Percentiles rank a stretch among this genome's conserved stretches.
Evolutionary conservation across 345 rosid species (phyloP).

Genomic region (Boechera retrofracta): DNA sequence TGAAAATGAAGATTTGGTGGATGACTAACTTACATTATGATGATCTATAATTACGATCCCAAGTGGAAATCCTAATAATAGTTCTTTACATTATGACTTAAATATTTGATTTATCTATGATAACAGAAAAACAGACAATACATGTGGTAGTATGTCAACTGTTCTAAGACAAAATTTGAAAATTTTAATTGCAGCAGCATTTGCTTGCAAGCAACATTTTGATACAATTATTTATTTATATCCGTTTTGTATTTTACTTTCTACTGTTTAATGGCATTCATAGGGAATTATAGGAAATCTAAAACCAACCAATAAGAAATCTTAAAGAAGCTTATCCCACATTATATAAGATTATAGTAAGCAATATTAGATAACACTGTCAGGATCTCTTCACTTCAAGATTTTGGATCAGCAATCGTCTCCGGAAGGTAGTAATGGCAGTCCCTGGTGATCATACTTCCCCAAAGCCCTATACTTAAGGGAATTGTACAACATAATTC

Average conservation of each 20-base stretch:
- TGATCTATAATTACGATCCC: constrained; percentile 31
- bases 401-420: no score
- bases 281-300: constrained; percentile 2
- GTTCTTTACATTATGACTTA: neutral
- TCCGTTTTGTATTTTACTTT: neutral
- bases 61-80: constrained; percentile 29
- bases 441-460: no score
- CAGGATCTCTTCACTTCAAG: no score
- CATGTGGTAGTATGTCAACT: constrained; percentile 17
- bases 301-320: neutral
- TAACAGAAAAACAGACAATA: constrained; percentile 12
- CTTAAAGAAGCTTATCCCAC: neutral
- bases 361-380: no score
- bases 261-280: neutral
- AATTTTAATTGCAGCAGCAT: neutral
- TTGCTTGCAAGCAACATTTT: constrained; percentile 29
- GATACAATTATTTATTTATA: neutral
- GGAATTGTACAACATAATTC: no score
- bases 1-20: constrained; percentile 32
- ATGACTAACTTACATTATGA: constrained; percentile 33
- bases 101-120: neutral
- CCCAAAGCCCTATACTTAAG: no score
- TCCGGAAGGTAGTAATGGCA: no score
- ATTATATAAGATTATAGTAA: neutral
- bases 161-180: neutral